Base-by-base conservation (phyloP, 2,329 filamentous ascomycete species). In the Talaromyces atroroseus region DNA sequence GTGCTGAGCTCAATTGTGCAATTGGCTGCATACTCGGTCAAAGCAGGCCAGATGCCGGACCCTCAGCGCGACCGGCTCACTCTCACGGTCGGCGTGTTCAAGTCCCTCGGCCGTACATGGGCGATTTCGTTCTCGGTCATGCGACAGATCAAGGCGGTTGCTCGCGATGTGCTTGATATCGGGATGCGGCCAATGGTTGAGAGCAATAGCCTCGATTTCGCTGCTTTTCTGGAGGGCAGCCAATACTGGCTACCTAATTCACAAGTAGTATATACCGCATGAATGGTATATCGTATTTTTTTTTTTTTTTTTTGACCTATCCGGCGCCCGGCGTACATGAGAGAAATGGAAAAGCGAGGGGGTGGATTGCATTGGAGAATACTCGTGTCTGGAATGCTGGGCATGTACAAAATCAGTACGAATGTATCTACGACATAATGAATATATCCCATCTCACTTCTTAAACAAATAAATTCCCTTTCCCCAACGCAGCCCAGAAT, bases 1-100 rank as follows among this genome's bases (percentile, higher is more conserved):
- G 89, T 89, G 1, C 77, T 92, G 53, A 88, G 87, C 18, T 89
- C 89, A 6, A 88, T 92, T 63, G 87, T 92, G 3, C 89, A 94
- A 65, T 79, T 95, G 23, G 89, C 87, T 55, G 89, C 88, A 60
- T 95, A 90, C 83, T 84, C 82, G 5, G 77, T 78, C 64, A 76
- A 74, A 49, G 66, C 86, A 77, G 53, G 70, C 14, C 76, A 86
- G 20, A 82, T 82, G 66, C 82, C 81, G 54, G 77, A 86, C 48
- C 75, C 78, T 1, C 79, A 73, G 59, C 63, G 76, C 80, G 88
- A 90, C 72, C 85, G 84, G 63, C 87, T 95, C 53, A 83, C 87
- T 0, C 81, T 95, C 14, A 91, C 90, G 60, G 90, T 88, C 57
- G 89, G 87, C 16, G 87, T 88, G 0, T 79, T 94, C 42, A 86